These are phyloP conservation scores for Hemisphaericaspora xylofermentans DNA, from an alignment of 1,139 yeast species.

Conservation along the genomic window DNA sequence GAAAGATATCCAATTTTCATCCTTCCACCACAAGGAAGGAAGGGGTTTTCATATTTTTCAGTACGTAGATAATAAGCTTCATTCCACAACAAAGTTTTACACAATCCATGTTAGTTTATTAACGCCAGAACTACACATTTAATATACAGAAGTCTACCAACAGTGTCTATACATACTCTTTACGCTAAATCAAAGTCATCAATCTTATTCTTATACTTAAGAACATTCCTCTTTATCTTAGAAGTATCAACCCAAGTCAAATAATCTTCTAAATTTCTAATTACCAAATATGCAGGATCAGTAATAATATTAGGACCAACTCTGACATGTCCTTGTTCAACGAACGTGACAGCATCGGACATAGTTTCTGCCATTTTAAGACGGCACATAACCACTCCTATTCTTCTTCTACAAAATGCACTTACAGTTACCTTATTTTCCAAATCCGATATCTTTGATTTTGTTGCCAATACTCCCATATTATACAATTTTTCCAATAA, in stretches of 20 bases:
- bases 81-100: too few species aligned
- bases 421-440: slow-evolving; percentile 91
- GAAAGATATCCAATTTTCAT: too few species aligned
- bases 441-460: slow-evolving; percentile 87
- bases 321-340: slow-evolving; percentile 96
- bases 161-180: neutral
- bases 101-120: too few species aligned
- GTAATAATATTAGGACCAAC: slow-evolving; percentile 96
- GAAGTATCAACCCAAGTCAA: slow-evolving; percentile 96
- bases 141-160: neutral
- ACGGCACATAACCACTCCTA: slow-evolving; percentile 94
- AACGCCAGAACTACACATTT: neutral
- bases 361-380: slow-evolving; percentile 91
- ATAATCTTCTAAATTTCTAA: slow-evolving; percentile 92
- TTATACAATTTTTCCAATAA: slow-evolving; percentile 80
- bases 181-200: slow-evolving; percentile 73
- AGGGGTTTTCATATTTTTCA: too few species aligned
- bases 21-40: too few species aligned
- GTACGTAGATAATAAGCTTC: too few species aligned
- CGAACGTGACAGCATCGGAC: slow-evolving; percentile 83
- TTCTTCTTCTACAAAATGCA: slow-evolving; percentile 86
- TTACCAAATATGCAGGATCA: slow-evolving; percentile 92
- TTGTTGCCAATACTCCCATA: slow-evolving; percentile 84
- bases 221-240: slow-evolving; percentile 86
- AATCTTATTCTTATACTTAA: slow-evolving; percentile 83